Conservation (phyloP, 176 grass and related monocot species). For the Eragrostis nindensis region DNA sequence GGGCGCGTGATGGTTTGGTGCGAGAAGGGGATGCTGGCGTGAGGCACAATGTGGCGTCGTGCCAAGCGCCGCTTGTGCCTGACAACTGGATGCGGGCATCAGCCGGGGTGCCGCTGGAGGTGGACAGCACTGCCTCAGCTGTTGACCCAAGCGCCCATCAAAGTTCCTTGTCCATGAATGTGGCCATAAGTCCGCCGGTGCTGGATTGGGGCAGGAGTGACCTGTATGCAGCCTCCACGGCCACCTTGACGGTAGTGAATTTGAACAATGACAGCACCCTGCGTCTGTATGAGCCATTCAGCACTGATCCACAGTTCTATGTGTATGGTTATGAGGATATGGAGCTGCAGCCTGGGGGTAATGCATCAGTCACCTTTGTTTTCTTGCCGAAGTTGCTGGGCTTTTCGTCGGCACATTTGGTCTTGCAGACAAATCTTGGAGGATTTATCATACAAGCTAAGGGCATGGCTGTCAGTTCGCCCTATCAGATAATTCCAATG, state of each 20-base stretch:
- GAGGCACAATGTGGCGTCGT: conserved; percentile 45
- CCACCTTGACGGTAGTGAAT: conserved; percentile 72
- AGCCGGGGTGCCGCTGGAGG: conserved; percentile 48
- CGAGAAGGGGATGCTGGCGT: conserved; percentile 33
- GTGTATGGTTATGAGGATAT: conserved; percentile 71
- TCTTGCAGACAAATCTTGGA: conserved; percentile 88
- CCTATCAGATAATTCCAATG: conserved; percentile 75
- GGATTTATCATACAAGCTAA: conserved; percentile 92
- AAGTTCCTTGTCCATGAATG: conserved; percentile 55
- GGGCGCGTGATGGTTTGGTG: conserved; percentile 37
- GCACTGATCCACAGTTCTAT: conserved; percentile 88
- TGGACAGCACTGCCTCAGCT: conserved; percentile 48
- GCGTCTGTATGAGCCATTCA: conserved; percentile 74
- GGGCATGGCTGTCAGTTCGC: conserved; percentile 64
- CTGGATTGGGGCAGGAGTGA: conserved; percentile 77
- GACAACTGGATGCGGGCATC: conserved; percentile 88
- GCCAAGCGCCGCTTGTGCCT: conserved; percentile 73
- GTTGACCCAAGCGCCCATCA: conserved; percentile 34
- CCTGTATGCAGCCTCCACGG: conserved; percentile 71
- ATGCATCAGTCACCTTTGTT: conserved; percentile 66
- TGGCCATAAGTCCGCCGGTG: conserved; percentile 74
- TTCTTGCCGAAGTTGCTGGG: conserved; percentile 85
- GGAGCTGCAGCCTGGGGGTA: conserved; percentile 68
- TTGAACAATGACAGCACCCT: conserved; percentile 61
- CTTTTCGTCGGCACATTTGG: conserved; percentile 69